These are phyloP conservation scores for Annona cherimola DNA, from an alignment of 164 flowering plant genomes.

Conservation along the genomic window DNA sequence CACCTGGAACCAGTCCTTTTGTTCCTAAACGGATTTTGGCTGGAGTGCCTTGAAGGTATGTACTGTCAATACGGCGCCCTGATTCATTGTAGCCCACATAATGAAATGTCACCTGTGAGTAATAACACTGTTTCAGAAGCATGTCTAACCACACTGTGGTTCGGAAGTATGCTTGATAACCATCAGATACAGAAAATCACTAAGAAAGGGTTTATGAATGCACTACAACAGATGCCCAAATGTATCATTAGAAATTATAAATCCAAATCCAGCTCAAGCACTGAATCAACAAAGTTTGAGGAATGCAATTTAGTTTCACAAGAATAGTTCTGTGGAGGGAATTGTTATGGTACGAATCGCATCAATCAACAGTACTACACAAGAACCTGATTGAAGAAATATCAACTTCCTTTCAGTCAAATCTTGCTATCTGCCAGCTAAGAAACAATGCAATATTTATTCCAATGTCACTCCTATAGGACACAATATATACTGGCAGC, in stretches of 20 bases:
- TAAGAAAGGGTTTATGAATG: background rate
- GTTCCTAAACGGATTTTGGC: constrained; percentile 86
- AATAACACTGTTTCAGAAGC: no score
- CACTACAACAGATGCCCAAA: background rate
- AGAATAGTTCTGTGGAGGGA: background rate
- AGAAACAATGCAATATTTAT: background rate
- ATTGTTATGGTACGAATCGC: background rate
- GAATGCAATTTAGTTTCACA: background rate
- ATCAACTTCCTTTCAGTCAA: background rate
- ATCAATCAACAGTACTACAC: background rate
- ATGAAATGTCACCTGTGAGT: constrained; percentile 81
- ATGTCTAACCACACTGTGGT: background rate
- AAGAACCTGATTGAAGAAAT: background rate
- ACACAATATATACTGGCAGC: background rate
- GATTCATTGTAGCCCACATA: constrained; percentile 94
- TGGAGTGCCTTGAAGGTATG: constrained; percentile 81
- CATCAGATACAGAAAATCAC: background rate
- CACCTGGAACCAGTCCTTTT: constrained; percentile 90
- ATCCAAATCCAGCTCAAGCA: background rate
- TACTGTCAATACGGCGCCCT: constrained; percentile 95
- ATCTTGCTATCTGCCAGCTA: background rate
- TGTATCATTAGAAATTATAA: background rate
- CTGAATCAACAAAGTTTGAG: background rate
- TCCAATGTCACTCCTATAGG: no score
- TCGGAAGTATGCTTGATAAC: background rate